Conservation (phyloP, 225 moss, liverwort and hornwort species). For the Marchantia polymorpha region DNA sequence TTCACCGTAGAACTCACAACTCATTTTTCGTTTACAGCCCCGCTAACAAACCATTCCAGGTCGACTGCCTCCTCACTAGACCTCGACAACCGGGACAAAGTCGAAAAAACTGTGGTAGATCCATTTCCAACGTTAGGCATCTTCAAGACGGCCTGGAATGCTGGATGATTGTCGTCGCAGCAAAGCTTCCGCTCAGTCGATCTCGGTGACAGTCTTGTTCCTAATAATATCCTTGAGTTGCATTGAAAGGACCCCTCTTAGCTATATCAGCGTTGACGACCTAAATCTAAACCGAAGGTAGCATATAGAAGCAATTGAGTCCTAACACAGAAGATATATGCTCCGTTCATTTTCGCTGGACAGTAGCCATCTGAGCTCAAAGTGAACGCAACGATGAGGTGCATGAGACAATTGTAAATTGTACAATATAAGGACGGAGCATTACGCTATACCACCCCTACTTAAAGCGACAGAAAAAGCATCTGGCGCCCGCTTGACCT, state of each 20-base stretch:
- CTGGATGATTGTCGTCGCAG: neutral
- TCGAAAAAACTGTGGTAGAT: neutral
- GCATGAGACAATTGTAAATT: neutral
- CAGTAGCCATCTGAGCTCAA: neutral
- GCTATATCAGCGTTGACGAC: neutral
- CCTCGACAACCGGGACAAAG: neutral
- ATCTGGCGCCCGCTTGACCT: neutral
- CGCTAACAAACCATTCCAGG: neutral
- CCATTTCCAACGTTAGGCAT: neutral
- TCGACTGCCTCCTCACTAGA: neutral
- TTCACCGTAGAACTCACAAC: neutral
- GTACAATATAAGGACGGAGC: neutral
- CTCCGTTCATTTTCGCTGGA: neutral
- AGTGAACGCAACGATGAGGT: neutral
- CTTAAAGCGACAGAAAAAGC: neutral
- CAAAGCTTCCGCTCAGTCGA: neutral
- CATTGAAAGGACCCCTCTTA: neutral
- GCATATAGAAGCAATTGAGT: neutral
- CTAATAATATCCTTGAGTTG: neutral
- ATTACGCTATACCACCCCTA: conserved; percentile 5
- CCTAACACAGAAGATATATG: neutral
- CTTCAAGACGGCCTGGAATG: neutral
- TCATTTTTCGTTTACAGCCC: neutral
- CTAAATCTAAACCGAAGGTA: neutral
- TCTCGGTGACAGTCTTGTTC: neutral